Conservation (phyloP, 1,284 basidiomycete species). For the Cryptococcus floricola region DNA sequence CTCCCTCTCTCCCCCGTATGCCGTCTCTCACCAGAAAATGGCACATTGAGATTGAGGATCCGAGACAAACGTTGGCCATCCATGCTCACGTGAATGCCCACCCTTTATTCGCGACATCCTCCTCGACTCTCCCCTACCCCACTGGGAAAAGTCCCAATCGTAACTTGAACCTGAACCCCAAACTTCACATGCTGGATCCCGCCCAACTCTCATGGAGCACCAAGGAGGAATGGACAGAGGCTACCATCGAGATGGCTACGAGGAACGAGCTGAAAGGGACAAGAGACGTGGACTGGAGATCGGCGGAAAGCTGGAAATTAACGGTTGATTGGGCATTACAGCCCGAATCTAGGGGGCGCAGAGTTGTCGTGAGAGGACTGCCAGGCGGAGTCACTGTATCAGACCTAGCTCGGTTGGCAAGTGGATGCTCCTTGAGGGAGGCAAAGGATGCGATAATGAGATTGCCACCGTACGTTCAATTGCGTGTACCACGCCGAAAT, state of each 20-base stretch:
- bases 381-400: constrained; percentile 7
- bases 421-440: constrained; percentile 12
- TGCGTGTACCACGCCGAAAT: background rate
- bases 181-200: background rate
- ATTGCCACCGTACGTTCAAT: constrained; percentile 17
- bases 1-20: constrained; percentile 17
- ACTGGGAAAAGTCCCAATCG: background rate
- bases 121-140: background rate
- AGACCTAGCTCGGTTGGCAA: constrained; percentile 9
- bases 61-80: constrained; percentile 5
- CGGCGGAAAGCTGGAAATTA: background rate
- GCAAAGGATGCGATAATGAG: constrained; percentile 7
- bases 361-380: constrained; percentile 20
- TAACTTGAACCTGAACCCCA: background rate
- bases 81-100: constrained; percentile 9
- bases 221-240: background rate
- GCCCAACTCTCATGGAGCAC: background rate
- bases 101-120: constrained; percentile 8
- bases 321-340: constrained; percentile 14
- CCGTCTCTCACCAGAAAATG: constrained; percentile 17
- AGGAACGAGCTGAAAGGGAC: background rate
- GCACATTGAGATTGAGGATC: constrained; percentile 16
- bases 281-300: background rate
- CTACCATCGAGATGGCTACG: constrained; percentile 1
- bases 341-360: constrained; percentile 9